Percentiles rank a stretch among this genome's conserved stretches.
phyloP scores from a whole-genome alignment of 148 eudicot species.

The Rheum nobile region DNA sequence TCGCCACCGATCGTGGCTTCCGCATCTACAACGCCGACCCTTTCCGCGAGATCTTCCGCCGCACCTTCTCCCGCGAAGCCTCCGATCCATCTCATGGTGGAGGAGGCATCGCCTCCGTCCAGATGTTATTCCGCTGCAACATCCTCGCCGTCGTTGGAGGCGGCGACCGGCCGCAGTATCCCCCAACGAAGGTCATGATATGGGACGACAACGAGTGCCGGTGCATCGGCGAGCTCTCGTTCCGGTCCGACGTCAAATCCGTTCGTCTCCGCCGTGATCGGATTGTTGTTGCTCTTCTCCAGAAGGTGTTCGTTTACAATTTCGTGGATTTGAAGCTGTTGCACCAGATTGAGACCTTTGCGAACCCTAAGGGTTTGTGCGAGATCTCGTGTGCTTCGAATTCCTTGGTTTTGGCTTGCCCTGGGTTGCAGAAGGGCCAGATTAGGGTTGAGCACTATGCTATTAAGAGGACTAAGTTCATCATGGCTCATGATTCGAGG shows the following conservation, averaged over 20 bases:
- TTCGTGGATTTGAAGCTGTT: conserved; percentile 47
- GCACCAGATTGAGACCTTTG: conserved; percentile 50
- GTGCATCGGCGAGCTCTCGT: conserved; percentile 50
- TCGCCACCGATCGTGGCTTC: conserved; percentile 44
- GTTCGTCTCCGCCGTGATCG: conserved; percentile 54
- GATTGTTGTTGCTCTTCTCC: conserved; percentile 33
- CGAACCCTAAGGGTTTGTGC: conserved; percentile 67
- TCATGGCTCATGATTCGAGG: conserved; percentile 60
- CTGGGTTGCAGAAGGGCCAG: conserved; percentile 63
- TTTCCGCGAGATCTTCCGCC: conserved; percentile 31
- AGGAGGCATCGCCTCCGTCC: conserved; percentile 31
- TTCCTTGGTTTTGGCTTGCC: conserved; percentile 45
- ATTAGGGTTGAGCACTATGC: conserved; percentile 66
- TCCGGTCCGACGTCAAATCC: conserved; percentile 38
- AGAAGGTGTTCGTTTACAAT: conserved; percentile 51
- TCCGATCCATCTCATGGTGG: conserved; percentile 14
- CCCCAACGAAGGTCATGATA: conserved; percentile 45
- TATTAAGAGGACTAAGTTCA: conserved; percentile 41
- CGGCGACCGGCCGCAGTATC: conserved; percentile 30
- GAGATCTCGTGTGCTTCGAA: conserved; percentile 48
- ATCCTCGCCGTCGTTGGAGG: conserved; percentile 41
- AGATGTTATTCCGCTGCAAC: conserved; percentile 56
- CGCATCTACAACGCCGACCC: conserved; percentile 38
- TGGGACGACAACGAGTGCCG: conserved; percentile 52
- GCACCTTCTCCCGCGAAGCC: conserved; percentile 18